A percentile compares a stretch with the other conserved stretches of the same genome.
Evolutionary conservation across 164 flowering plant genomes (phyloP).

Genomic region (Liriodendron chinense): DNA sequence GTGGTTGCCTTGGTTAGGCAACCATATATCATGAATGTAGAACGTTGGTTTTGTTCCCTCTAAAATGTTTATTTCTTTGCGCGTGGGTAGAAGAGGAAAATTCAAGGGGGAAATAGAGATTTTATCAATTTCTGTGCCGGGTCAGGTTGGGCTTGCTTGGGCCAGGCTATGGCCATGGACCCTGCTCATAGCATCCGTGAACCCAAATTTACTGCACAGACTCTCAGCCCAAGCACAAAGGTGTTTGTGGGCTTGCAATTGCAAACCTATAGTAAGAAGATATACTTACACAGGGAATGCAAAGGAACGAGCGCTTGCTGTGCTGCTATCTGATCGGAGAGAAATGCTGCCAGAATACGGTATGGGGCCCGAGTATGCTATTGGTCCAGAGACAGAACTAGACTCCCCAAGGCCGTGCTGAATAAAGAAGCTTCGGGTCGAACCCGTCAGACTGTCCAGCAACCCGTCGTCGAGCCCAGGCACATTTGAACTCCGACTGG

Average conservation of each 20-base stretch:
- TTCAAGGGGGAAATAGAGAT: too few relatives aligned
- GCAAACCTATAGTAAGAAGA: too few relatives aligned
- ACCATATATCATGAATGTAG: too few relatives aligned
- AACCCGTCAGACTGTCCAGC: slow-evolving; percentile 19
- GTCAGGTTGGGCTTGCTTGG: too few relatives aligned
- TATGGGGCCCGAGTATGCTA: slow-evolving; percentile 51
- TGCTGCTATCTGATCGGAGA: slow-evolving; percentile 42
- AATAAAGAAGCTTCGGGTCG: slow-evolving; percentile 28
- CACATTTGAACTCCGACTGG: slow-evolving; percentile 16
- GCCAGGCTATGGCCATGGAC: too few relatives aligned
- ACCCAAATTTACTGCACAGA: not conserved
- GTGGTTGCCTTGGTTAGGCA: too few relatives aligned
- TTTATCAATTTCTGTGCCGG: too few relatives aligned
- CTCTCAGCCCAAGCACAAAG: not conserved
- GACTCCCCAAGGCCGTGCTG: slow-evolving; percentile 44
- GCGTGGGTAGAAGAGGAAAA: too few relatives aligned
- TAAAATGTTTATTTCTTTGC: too few relatives aligned
- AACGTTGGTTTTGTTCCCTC: too few relatives aligned
- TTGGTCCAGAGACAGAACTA: slow-evolving; percentile 37
- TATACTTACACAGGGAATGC: slow-evolving; percentile 55
- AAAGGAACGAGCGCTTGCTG: slow-evolving; percentile 62
- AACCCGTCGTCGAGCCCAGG: slow-evolving; percentile 28
- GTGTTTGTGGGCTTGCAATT: too few relatives aligned
- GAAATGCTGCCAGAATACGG: slow-evolving; percentile 62
- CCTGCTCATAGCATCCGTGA: not conserved